Evolutionary conservation across 148 eudicot genomes (phyloP).

Genomic region (Vaccinium macrocarpon): DNA sequence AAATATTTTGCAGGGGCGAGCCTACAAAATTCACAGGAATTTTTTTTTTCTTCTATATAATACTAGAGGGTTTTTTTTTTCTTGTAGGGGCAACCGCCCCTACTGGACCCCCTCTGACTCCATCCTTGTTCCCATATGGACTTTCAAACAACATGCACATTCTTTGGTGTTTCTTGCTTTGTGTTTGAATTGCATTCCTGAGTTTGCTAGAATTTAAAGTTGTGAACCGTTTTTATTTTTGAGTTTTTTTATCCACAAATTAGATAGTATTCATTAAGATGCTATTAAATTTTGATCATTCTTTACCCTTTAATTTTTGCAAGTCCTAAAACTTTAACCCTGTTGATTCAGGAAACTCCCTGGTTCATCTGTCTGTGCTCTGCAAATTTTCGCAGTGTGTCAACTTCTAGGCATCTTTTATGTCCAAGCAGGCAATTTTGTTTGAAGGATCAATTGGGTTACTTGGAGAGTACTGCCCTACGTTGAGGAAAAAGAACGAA

Average conservation of each 20-base stretch:
- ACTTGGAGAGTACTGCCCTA: constrained; percentile 76
- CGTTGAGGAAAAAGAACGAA: constrained; percentile 48
- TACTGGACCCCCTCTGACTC: too few species aligned
- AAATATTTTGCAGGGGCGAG: too few species aligned
- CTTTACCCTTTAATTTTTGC: background rate
- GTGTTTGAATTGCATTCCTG: background rate
- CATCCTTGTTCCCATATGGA: background rate
- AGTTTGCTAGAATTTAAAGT: background rate
- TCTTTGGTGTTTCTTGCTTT: background rate
- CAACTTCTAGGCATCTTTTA: constrained; percentile 58
- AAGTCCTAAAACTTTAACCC: background rate
- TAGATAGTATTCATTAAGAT: background rate
- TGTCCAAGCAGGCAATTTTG: constrained; percentile 68
- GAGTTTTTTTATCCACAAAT: background rate
- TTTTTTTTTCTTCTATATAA: too few species aligned
- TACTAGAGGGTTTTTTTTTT: too few species aligned
- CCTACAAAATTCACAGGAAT: too few species aligned
- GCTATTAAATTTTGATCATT: background rate
- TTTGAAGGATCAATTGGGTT: constrained; percentile 66
- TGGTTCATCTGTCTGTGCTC: constrained; percentile 4
- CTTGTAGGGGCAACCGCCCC: too few species aligned
- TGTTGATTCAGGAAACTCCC: constrained; percentile 13
- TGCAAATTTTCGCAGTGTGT: constrained; percentile 19
- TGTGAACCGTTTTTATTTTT: background rate
- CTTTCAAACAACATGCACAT: background rate